Conservation (phyloP, 257 asterid genomes). For the Rhazya stricta region DNA sequence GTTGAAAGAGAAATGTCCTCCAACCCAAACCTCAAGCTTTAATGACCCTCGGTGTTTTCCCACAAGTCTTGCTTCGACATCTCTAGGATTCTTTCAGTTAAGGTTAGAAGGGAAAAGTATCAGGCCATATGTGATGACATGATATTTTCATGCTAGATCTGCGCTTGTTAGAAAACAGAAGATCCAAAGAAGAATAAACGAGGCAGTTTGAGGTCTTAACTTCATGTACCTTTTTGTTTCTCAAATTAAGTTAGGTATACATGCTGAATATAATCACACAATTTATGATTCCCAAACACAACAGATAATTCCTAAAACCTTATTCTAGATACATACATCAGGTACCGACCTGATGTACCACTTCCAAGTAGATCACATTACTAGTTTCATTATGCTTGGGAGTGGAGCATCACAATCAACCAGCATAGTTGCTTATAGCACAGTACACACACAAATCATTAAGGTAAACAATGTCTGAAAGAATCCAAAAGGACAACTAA, state of each 20-base stretch:
- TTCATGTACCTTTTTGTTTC: neutral
- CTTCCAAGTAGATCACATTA: neutral
- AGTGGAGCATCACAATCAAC: neutral
- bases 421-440: neutral
- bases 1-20: neutral
- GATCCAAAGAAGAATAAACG: neutral
- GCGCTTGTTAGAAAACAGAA: neutral
- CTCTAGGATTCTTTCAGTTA: neutral
- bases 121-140: neutral
- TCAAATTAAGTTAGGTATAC: neutral
- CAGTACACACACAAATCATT: neutral
- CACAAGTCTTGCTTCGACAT: neutral
- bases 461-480: neutral
- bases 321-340: neutral
- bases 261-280: neutral
- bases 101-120: neutral
- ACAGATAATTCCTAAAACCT: neutral
- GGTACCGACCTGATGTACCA: neutral
- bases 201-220: neutral
- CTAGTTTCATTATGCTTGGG: neutral
- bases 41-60: neutral
- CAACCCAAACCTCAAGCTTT: neutral
- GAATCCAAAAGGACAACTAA: neutral
- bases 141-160: neutral
- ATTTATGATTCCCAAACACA: neutral